Conservation (phyloP, 257 asterid species). For the Anisodus tanguticus region DNA sequence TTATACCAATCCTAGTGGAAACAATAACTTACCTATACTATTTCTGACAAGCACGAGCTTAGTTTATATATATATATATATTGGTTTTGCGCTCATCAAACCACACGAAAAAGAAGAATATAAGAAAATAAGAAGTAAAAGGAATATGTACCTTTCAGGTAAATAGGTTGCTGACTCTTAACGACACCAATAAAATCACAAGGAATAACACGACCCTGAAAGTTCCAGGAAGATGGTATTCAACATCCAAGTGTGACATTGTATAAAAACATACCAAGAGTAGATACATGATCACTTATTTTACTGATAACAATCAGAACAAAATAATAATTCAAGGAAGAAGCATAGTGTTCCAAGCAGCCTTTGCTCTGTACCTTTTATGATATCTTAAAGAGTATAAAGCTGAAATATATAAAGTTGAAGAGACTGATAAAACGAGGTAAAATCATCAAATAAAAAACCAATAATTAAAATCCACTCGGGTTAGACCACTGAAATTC, state of each 20-base stretch:
- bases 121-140: slow-evolving; percentile 5
- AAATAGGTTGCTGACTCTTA: slow-evolving; percentile 95
- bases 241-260: neutral
- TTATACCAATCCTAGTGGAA: neutral
- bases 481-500: neutral
- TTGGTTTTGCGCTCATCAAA: neutral
- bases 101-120: slow-evolving; percentile 27
- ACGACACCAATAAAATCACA: slow-evolving; percentile 97
- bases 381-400: slow-evolving; percentile 11
- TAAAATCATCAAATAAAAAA: neutral
- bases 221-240: slow-evolving; percentile 31
- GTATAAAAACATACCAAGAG: slow-evolving; percentile 5
- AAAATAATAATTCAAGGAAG: neutral
- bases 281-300: slow-evolving; percentile 1
- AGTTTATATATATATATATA: neutral
- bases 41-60: neutral
- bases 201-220: slow-evolving; percentile 97
- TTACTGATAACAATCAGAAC: slow-evolving; percentile 8
- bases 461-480: neutral
- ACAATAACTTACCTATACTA: neutral
- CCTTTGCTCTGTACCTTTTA: neutral
- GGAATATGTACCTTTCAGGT: slow-evolving; percentile 68
- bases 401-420: neutral
- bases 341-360: neutral
- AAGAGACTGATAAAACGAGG: neutral